Evolutionary conservation across 2,329 filamentous ascomycete species (phyloP).

Genomic region (Ascochyta pisi): DNA sequence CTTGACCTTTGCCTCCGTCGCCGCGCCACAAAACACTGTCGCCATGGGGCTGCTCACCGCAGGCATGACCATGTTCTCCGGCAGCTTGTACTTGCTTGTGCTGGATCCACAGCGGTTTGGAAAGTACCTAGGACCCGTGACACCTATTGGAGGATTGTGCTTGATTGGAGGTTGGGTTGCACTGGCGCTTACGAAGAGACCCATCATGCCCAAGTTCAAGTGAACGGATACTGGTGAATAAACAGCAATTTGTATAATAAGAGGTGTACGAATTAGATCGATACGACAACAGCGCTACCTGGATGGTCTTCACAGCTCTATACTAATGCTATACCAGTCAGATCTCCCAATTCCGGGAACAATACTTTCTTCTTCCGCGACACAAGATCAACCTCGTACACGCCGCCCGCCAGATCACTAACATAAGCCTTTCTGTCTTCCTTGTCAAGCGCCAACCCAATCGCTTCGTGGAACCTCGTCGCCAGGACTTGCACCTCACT

Average conservation of each 20-base stretch:
- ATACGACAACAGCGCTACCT: background rate
- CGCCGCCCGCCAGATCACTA: conserved; percentile 30
- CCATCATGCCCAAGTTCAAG: conserved; percentile 25
- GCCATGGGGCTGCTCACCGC: conserved; percentile 67
- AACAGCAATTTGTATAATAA: background rate
- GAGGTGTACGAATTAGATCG: conserved; percentile 1
- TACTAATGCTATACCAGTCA: conserved; percentile 22
- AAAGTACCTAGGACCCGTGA: conserved; percentile 67
- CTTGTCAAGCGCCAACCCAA: conserved; percentile 25
- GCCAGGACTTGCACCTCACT: conserved; percentile 17
- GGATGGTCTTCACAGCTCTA: background rate
- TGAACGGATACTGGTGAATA: background rate
- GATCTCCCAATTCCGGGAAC: conserved; percentile 21
- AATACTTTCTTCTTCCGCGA: conserved; percentile 7
- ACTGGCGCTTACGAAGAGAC: conserved; percentile 47
- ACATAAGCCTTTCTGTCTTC: conserved; percentile 17
- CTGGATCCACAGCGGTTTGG: conserved; percentile 66
- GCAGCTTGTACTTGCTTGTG: conserved; percentile 68
- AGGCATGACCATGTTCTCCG: conserved; percentile 72
- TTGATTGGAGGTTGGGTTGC: conserved; percentile 70
- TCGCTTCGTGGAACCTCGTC: conserved; percentile 30
- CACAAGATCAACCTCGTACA: conserved; percentile 19
- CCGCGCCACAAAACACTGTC: conserved; percentile 62
- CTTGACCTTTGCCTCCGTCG: conserved; percentile 62
- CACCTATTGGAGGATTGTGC: conserved; percentile 68